Percentiles rank a stretch among this genome's conserved stretches.
Conservation (phyloP, 257 asterid genomes). For the Primulina huaijiensis region DNA sequence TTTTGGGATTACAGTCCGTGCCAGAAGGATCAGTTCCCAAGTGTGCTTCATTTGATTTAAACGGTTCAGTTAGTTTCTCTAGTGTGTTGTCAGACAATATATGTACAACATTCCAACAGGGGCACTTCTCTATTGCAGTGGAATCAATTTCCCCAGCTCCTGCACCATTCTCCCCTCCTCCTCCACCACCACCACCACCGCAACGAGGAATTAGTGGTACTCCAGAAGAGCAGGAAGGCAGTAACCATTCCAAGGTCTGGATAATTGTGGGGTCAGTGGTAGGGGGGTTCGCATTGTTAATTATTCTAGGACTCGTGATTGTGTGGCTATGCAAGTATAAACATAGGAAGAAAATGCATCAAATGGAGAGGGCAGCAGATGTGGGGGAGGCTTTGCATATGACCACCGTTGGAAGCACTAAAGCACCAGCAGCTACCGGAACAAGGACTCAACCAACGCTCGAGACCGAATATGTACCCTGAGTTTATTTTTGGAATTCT, state of each 20-base stretch:
- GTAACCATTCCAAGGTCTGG: constrained; percentile 38
- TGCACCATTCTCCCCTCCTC: constrained; percentile 16
- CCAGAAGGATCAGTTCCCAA: constrained; percentile 43
- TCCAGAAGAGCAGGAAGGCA: constrained; percentile 1
- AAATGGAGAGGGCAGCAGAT: constrained; percentile 53
- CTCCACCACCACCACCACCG: constrained; percentile 20
- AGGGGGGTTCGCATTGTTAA: constrained; percentile 49
- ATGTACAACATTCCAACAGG: constrained; percentile 56
- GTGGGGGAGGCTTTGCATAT: constrained; percentile 38
- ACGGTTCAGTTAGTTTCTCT: constrained; percentile 49
- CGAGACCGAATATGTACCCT: constrained; percentile 40
- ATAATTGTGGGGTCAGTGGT: constrained; percentile 45
- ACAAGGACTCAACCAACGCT: constrained; percentile 39
- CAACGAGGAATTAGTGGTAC: neutral
- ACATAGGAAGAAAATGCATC: constrained; percentile 47
- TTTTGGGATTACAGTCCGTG: constrained; percentile 31
- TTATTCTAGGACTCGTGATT: constrained; percentile 37
- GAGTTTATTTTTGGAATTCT: neutral
- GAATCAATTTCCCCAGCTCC: constrained; percentile 46
- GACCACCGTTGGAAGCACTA: constrained; percentile 34
- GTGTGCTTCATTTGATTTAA: constrained; percentile 48
- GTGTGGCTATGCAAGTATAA: constrained; percentile 41
- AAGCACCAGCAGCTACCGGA: constrained; percentile 42
- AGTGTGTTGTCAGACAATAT: constrained; percentile 36
- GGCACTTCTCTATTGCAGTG: constrained; percentile 66